Evolutionary conservation across 2,329 filamentous ascomycete species (phyloP).

Genomic region (Canariomyces notabilis): DNA sequence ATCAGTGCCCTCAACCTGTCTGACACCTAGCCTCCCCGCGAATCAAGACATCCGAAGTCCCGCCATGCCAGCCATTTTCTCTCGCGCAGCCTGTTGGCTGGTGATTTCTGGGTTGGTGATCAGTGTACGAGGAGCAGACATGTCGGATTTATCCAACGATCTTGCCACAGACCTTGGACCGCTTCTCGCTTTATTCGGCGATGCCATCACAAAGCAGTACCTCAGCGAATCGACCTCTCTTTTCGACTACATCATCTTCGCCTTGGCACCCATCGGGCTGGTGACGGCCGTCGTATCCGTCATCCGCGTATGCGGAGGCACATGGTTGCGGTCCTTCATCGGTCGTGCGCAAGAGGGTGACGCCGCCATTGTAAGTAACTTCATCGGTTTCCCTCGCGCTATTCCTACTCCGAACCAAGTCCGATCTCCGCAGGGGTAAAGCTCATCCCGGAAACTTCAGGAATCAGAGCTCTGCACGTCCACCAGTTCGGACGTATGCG

Average conservation of each 20-base stretch:
- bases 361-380: conserved; percentile 28
- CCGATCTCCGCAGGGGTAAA: too few relatives aligned
- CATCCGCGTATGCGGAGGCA: conserved; percentile 30
- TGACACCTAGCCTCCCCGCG: too few relatives aligned
- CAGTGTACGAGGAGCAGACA: not conserved
- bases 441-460: too few relatives aligned
- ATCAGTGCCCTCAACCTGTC: not conserved
- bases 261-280: conserved; percentile 34
- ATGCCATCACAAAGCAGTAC: conserved; percentile 4
- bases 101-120: too few relatives aligned
- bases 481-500: conserved; percentile 36
- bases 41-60: too few relatives aligned
- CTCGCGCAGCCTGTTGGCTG: too few relatives aligned
- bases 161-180: conserved; percentile 7
- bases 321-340: conserved; percentile 34
- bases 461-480: conserved; percentile 39
- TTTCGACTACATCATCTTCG: conserved; percentile 5
- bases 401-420: too few relatives aligned
- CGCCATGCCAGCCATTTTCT: too few relatives aligned
- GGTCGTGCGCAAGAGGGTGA: conserved; percentile 35
- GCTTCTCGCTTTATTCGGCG: conserved; percentile 4
- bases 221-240: conserved; percentile 1
- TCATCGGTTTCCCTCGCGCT: too few relatives aligned
- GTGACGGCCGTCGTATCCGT: conserved; percentile 34
- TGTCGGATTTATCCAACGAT: conserved; percentile 9